Base-by-base conservation (phyloP, 129 eudicot species). In the Flaveria robusta region DNA sequence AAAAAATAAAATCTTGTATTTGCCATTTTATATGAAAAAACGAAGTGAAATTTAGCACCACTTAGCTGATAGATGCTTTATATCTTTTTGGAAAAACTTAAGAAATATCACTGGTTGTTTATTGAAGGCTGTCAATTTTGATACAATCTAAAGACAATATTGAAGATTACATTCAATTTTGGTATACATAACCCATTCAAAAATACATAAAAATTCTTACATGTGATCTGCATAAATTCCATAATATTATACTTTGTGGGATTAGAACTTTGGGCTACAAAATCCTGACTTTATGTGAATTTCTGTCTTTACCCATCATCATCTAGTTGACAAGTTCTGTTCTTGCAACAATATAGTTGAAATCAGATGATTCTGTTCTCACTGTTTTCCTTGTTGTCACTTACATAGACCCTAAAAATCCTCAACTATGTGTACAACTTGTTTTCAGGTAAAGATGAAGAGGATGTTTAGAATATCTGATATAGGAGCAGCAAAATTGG, bases 391-490 rank as follows among this genome's bases (percentile, higher is more conserved):
- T 62, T 27, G 2, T 27, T 62, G 9, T 62, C 34, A 24, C 66
- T 26, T 22, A 20, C 49, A 29, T 75, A 50, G 63, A 65, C 47
- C 1, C 23, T 45, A 22, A 65, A 66, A 49, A n/a, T n/a, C n/a
- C 24, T 43, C 46, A 24, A 66, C 79, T 29, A 75, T 29, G 72
- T 60, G 9, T 63, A 24, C 47, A 19, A n/a, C 49, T 63, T 50
- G 73, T 64, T 15, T 66, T 50, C 66, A 66, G 42, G 39, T 66
- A 15, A 66, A 22, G 52, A 79, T 79, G 83, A 79, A 72, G 72
- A 64, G 83, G 78, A 68, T 64, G 37, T 79, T 79, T 63, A 72
- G 50, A 52, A 49, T 79, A 26, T 72, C 59, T 1, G 68, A 63
- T 63, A 63, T 63, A 29, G 68, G 68, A 15, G 22, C 39, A 2